Evolutionary conservation across 495 filamentous ascomycete genomes (phyloP), one percentile per base, ranked within the genome.

Genomic region (Letharia columbiana): DNA sequence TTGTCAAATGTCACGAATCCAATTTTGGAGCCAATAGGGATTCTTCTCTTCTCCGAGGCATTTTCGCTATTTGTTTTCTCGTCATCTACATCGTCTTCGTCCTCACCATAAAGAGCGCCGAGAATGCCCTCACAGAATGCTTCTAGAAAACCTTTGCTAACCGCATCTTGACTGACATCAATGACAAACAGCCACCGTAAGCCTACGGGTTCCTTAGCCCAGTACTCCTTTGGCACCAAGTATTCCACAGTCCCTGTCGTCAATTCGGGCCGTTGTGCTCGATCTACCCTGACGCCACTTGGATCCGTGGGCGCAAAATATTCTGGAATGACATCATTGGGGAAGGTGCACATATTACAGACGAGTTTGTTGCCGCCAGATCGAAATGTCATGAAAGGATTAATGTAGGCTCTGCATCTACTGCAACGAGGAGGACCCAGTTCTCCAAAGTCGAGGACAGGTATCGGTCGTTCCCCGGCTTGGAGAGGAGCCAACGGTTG

Each of bases 341-440:
- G 91, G 77, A 96, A 96, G 33, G 88, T 92, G 78, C 94, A 99
- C 81, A 99, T 93, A 72, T 99, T 99, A 77, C 94, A 99, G 64
- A 95, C 91, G 71, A 97, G 96, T 74, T 93, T 95, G 76, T 90
- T 96, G 44, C 94, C 94, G 37, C 92, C 94, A 7, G 90, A 90
- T 59, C 87, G 83, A 81, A 99, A 99, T 64, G 89, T 89, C 94
- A 98, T 97, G 75, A 98, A 99, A 15, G 94, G 94, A 72, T 99
- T 99, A 76, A 99, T 96, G 75, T 99, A 99, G 18, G 94, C 89
- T 72, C 94, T 81, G 77, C 94, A 99, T 77, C 94, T 83, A 72
- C 91, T 86, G 77, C 94, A 99, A 71, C 94, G 85, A 17, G 95
- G 94, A 47, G 94, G 94, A 1, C 94, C 94, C 50, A 79, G 77